Base-by-base conservation (phyloP, 768 basidiomycete species). In the Agrocybe praecox region DNA sequence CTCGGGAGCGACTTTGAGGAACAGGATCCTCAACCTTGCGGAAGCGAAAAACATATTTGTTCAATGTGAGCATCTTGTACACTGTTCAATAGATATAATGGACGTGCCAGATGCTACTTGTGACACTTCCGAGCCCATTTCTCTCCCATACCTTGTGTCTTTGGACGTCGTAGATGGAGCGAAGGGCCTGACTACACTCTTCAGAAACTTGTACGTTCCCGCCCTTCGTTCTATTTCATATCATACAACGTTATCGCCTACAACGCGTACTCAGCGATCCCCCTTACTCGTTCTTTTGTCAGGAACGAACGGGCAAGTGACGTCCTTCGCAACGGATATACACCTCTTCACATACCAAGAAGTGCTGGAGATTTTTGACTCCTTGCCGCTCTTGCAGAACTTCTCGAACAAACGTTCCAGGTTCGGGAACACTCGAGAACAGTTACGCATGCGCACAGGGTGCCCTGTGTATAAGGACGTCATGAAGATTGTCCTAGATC, bases 251-350 rank as follows among this genome's bases (percentile, higher is more conserved):
- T 53, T 50, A 22, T 49, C 46, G 33, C 56, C 62, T 17, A n/a
- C 58, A 6, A 19, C 21, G 4, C 12, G 26, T 15, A 56, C 12
- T 40, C 36, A 40, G 1, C 57, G 56, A 4, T 57, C 56, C 0
- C 48, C 62, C 1, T 34, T 63, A 14, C 43, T 60, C 15, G 36
- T 51, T 8, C 57, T 63, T 18, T 59, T 63, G 1, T 52, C 50
- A 2, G 51, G 53, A 8, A 55, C 56, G 1, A 46, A 47, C 34
- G 49, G 29, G 34, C 40, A 22, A 2, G 53, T 64, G 1, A 47
- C 55, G 34, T 49, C 15, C 7, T 43, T 64, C 2, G 57, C 57
- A 2, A 59, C 56, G 6, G 55, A 59, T 33, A 40, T 61, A 2
- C 52, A 55, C 19, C 56, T 60, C 36, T 59, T 59, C 42, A 59